These are phyloP conservation scores for Atkinsonella hypoxylon DNA, from an alignment of 2,329 filamentous ascomycete species.

Conservation along the genomic window DNA sequence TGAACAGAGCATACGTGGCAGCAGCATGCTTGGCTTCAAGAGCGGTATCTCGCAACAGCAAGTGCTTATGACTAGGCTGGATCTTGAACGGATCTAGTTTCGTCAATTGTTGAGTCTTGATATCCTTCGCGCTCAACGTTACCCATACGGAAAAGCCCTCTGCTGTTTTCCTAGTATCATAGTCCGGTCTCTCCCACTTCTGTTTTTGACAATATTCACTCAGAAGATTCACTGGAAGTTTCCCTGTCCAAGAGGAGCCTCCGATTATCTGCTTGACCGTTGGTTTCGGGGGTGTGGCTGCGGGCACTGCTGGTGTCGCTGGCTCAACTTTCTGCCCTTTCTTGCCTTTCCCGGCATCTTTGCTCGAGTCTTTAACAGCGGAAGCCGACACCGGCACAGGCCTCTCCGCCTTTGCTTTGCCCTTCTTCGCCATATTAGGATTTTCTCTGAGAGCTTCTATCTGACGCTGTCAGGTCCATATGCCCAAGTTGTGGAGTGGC, in stretches of 20 bases:
- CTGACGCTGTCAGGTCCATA: background rate
- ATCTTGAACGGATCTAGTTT: conserved; percentile 73
- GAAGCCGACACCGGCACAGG: conserved; percentile 20
- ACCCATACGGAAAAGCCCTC: conserved; percentile 73
- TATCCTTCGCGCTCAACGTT: conserved; percentile 61
- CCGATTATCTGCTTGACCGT: conserved; percentile 76
- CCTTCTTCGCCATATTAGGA: conserved; percentile 37
- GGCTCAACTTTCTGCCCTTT: conserved; percentile 24
- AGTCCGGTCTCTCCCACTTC: conserved; percentile 90
- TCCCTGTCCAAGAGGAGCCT: conserved; percentile 93
- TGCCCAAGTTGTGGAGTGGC: background rate
- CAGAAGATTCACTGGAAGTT: conserved; percentile 84
- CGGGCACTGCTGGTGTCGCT: conserved; percentile 19
- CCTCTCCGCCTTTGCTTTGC: conserved; percentile 36
- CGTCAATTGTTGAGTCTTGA: conserved; percentile 69
- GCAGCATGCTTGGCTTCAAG: conserved; percentile 90
- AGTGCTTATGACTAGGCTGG: conserved; percentile 61
- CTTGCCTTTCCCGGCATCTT: conserved; percentile 35
- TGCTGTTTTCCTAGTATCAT: conserved; percentile 63
- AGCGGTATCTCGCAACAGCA: conserved; percentile 64
- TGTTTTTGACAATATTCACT: conserved; percentile 93
- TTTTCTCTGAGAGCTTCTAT: background rate
- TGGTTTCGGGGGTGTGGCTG: conserved; percentile 40
- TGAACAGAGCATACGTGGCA: conserved; percentile 80
- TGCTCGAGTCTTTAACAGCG: conserved; percentile 47